Evolutionary conservation across 768 basidiomycete species (phyloP), one percentile per base, ranked within the genome.

Genomic region (Clitopilus passeckerianus): DNA sequence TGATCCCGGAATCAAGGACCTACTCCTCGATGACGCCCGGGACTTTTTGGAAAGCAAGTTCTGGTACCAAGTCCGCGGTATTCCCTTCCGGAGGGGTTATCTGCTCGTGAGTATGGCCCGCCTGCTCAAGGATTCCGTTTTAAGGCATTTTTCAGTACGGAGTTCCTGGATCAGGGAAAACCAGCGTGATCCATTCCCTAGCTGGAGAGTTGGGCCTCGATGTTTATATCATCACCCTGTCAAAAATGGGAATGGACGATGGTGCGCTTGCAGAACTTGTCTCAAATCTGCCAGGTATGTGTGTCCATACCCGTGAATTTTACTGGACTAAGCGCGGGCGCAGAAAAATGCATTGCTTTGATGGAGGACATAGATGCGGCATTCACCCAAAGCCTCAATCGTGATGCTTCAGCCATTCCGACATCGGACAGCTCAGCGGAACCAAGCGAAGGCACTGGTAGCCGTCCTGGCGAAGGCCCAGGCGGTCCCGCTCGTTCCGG

Each of bases 321-420:
- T 41, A 58, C 9, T 35, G 59, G 18, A 15, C 61, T 33, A 34
- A 14, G 30, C 44, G 24, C 41, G 57, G 53, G 27, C 9, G 18
- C 57, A 77, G 77, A 84, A 59, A 77, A 78, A 63, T 90, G 86
- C 65, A 87, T 93, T 58, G 83, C 86, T 5, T 76, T 93, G 34
- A 90, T 93, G 83, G 90, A 93, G 69, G 91, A 93, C 67, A 87
- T 93, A 57, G 91, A 93, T 63, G 89, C 86, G 1, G 90, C 89
- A 1, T 89, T 92, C 71, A 74, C 73, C 34, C 71, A 75, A 54
- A 70, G 66, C 22, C 57, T 81, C 18, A 81, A 75, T 59, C 78
- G 80, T 10, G 78, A 79, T 33, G 66, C 64, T 12, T 50, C 50
- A 24, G 24, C 14, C 50, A 22, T 23, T 33, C 53, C 6, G 27